Percentiles rank a stretch among this genome's conserved stretches.
Conservation (phyloP, 345 rosid genomes). For the Populus simonii region DNA sequence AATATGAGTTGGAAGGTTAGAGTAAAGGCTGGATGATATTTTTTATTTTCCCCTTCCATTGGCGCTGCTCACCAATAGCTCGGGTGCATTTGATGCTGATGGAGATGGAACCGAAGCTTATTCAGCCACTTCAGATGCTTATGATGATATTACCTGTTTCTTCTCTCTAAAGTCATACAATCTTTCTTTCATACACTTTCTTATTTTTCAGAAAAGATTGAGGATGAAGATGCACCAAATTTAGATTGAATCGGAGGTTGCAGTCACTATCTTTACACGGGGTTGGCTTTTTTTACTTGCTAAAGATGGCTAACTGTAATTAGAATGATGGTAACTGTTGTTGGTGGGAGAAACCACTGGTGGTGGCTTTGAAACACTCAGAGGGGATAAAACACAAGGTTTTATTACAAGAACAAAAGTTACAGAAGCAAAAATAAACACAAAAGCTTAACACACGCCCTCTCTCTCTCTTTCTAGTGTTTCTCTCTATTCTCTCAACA, state of each 20-base stretch:
- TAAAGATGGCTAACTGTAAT: too few species aligned
- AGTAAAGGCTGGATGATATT: neutral
- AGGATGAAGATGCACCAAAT: neutral
- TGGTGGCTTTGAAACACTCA: too few species aligned
- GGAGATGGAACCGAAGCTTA: neutral
- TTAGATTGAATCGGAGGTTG: neutral
- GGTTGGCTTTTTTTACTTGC: too few species aligned
- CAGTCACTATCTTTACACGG: neutral
- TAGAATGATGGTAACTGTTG: too few species aligned
- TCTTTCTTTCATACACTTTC: neutral
- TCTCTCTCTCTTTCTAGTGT: too few species aligned
- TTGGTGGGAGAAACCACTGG: too few species aligned
- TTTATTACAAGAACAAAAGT: too few species aligned
- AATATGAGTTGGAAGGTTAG: neutral
- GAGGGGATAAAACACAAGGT: too few species aligned
- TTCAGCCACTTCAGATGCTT: neutral
- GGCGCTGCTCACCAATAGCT: neutral
- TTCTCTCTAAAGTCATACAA: neutral
- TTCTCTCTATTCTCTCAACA: too few species aligned
- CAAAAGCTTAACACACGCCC: too few species aligned
- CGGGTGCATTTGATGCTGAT: neutral
- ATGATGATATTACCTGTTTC: neutral
- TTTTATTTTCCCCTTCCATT: neutral
- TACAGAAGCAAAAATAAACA: too few species aligned
- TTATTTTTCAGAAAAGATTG: neutral